Percentiles rank a stretch among this genome's conserved stretches.
Evolutionary conservation across 805 yeast genomes (phyloP).

Genomic region (Wickerhamomyces subpelliculosus): DNA sequence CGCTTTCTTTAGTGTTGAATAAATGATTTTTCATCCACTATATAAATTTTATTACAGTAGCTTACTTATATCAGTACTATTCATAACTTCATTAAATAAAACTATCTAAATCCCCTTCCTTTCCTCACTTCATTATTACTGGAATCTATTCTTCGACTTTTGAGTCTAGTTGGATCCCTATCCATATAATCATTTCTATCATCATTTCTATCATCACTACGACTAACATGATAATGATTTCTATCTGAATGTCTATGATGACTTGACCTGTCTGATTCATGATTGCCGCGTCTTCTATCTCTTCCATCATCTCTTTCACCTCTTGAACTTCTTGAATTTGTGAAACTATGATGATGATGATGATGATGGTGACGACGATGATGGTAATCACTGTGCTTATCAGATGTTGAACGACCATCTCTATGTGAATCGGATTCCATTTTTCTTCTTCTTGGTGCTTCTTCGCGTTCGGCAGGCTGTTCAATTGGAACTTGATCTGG

Average conservation of each 20-base stretch:
- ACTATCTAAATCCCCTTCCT: slow-evolving; percentile 1
- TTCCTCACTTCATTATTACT: not conserved
- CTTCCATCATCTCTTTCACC: not conserved
- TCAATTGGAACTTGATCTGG: too few relatives aligned
- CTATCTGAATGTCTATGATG: not conserved
- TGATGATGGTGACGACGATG: not conserved
- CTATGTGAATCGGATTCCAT: too few relatives aligned
- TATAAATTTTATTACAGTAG: too few relatives aligned
- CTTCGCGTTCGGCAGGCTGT: too few relatives aligned
- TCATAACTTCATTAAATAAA: too few relatives aligned
- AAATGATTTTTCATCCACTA: not conserved
- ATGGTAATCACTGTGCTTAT: not conserved
- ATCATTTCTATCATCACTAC: not conserved
- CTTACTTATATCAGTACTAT: too few relatives aligned
- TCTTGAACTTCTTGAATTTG: too few relatives aligned
- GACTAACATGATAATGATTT: not conserved
- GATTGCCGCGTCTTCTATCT: too few relatives aligned
- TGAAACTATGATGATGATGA: not conserved
- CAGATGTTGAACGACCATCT: not conserved
- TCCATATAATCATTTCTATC: too few relatives aligned
- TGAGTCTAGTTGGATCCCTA: not conserved
- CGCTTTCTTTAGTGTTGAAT: not conserved
- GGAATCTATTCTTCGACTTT: not conserved
- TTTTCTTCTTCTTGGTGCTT: too few relatives aligned
- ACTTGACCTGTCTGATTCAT: not conserved